Conservation (phyloP, 441 rosid genomes). For the Pelargonium citronellum region DNA sequence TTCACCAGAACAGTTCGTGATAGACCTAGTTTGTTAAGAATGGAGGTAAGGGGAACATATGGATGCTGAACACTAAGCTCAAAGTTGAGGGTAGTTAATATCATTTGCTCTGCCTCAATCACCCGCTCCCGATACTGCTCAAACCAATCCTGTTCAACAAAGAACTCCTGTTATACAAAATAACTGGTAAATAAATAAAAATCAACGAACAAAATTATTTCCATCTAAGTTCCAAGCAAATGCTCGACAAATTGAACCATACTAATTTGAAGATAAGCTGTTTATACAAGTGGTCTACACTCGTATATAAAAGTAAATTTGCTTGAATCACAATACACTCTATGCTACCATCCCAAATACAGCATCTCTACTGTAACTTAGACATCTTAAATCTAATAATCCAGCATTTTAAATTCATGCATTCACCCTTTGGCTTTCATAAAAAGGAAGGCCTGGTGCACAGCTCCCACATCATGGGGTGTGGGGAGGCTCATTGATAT, state of each 20-base stretch:
- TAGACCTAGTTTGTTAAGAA: conserved; percentile 61
- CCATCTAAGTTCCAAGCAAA: not conserved
- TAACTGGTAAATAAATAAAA: not conserved
- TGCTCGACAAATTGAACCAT: not conserved
- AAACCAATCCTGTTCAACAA: conserved; percentile 60
- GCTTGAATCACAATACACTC: not conserved
- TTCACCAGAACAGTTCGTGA: conserved; percentile 58
- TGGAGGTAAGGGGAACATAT: conserved; percentile 54
- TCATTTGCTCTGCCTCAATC: conserved; percentile 67
- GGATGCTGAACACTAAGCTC: conserved; percentile 78
- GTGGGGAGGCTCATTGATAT: too few relatives aligned
- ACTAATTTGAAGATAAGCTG: not conserved
- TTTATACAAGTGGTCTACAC: not conserved
- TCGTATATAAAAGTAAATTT: not conserved
- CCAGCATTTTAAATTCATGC: too few relatives aligned
- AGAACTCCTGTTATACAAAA: conserved; percentile 22
- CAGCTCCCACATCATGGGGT: too few relatives aligned
- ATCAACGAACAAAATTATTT: not conserved
- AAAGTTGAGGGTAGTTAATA: conserved; percentile 65
- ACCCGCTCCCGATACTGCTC: conserved; percentile 68
- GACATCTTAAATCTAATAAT: not conserved
- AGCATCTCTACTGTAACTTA: not conserved
- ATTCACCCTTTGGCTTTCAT: too few relatives aligned
- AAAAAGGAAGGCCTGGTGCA: too few relatives aligned
- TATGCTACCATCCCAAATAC: not conserved